Base-by-base conservation (phyloP, 306 rosid genomes). In the Purshia tridentata region DNA sequence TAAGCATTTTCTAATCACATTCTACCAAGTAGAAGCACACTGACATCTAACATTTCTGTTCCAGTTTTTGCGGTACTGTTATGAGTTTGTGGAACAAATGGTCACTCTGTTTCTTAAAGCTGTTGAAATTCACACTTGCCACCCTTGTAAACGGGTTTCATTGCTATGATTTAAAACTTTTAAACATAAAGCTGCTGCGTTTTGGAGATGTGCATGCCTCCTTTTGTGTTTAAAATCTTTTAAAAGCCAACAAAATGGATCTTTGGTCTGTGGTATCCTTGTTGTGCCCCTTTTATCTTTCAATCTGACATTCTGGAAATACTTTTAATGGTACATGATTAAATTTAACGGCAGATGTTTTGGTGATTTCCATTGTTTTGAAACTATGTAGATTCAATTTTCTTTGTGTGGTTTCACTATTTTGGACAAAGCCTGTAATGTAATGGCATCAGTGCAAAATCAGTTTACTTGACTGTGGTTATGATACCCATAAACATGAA, bases 61-160 rank as follows among this genome's bases (percentile, higher is more conserved):
- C 56, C 64, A 54, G 15, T 70, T 16, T 54, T 19, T 54, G 7
- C 64, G 0, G 23, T 70, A 20, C 64, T 40, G 52, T 14, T 20
- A 53, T 16, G 56, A 44, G 52, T 56, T 56, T 55, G n/a, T 56
- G 75, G 75, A 70, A 56, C 42, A 15, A 71, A 56, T 15, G 45
- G 52, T 41, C 49, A 56, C 65, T 44, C 22, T 12, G 3, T 44
- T n/a, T 44, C 3, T 13, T 41, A 8, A 12, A 29, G 55, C 57
- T 15, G 22, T 66, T 66, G 40, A 22, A 45, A 20, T 40, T 69
- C 63, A 18, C 37, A 52, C 50, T 39, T n/a, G 18, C 37, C 62
- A 52, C 40, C 62, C 40, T 0, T 41, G 74, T 70, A 54, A 40
- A 54, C n/a, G 47, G 47, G 16, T 42, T 41, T 16, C 47, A 10